A percentile compares a stretch with the other conserved stretches of the same genome.
Evolutionary conservation across 2,329 filamentous ascomycete genomes (phyloP).

Genomic region (Fusarium veterinarium): DNA sequence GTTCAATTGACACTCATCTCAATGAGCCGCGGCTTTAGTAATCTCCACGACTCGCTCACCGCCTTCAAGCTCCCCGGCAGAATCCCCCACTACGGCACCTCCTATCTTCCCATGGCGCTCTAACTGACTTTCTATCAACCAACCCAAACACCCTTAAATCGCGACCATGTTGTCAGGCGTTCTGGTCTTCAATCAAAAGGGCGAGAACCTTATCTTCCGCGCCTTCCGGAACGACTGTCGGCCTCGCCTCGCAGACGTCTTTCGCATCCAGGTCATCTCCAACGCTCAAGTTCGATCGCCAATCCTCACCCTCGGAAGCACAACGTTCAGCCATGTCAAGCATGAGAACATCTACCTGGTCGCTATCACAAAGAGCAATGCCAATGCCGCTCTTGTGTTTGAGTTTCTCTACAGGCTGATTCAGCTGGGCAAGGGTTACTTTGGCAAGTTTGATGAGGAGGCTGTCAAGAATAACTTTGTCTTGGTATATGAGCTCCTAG

Average conservation of each 20-base stretch:
- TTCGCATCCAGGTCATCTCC: constrained; percentile 99
- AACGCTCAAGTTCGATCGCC: constrained; percentile 98
- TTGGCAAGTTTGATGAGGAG: constrained; percentile 99
- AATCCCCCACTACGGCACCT: constrained; percentile 41
- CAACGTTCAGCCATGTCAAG: constrained; percentile 99
- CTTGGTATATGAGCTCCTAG: constrained; percentile 94
- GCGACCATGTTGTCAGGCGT: constrained; percentile 92
- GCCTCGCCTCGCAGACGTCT: constrained; percentile 96
- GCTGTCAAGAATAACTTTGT: constrained; percentile 99
- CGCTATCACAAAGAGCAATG: constrained; percentile 98
- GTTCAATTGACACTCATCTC: not conserved
- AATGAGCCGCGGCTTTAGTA: not conserved
- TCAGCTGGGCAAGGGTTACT: constrained; percentile 91
- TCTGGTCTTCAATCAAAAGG: constrained; percentile 99
- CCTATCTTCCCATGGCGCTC: constrained; percentile 34
- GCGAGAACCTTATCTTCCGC: constrained; percentile 99
- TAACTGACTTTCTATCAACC: constrained; percentile 9
- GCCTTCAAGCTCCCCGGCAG: constrained; percentile 38
- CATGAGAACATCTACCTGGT: constrained; percentile 99
- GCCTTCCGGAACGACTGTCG: constrained; percentile 99
- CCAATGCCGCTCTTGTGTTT: constrained; percentile 97
- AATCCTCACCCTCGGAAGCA: constrained; percentile 95
- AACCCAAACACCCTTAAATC: constrained; percentile 25
- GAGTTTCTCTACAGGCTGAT: constrained; percentile 97
- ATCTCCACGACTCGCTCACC: constrained; percentile 30